Conservation (phyloP, 306 rosid genomes). For the Cyamopsis tetragonoloba region DNA sequence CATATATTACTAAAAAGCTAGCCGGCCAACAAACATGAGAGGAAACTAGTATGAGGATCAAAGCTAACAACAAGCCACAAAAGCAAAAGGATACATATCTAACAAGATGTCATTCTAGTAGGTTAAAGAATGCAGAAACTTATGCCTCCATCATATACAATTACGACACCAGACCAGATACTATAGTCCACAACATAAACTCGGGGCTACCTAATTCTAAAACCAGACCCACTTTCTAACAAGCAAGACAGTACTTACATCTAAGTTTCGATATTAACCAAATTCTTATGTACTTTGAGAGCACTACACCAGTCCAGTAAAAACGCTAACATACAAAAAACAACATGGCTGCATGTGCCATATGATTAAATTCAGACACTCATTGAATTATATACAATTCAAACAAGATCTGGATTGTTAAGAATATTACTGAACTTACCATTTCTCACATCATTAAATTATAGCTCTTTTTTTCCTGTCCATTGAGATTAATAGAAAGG, state of each 20-base stretch:
- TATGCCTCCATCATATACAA: background rate
- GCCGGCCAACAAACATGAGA: background rate
- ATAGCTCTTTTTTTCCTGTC: background rate
- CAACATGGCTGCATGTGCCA: background rate
- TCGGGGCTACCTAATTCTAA: background rate
- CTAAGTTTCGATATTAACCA: background rate
- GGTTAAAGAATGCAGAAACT: background rate
- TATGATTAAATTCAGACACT: background rate
- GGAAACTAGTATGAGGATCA: background rate
- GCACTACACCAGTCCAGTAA: background rate
- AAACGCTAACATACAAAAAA: background rate
- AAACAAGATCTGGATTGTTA: constrained; percentile 7
- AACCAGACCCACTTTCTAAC: background rate
- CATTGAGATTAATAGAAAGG: constrained; percentile 17
- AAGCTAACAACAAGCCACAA: constrained; percentile 4
- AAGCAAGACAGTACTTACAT: background rate
- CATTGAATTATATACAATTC: background rate
- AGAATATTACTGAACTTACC: background rate
- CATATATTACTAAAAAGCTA: background rate
- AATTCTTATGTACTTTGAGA: background rate
- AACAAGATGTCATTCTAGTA: background rate
- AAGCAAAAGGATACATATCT: background rate
- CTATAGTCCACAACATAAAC: background rate
- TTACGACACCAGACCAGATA: background rate
- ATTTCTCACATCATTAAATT: background rate